Base-by-base conservation (phyloP, 441 rosid species). In the Gossypium schwendimanii region DNA sequence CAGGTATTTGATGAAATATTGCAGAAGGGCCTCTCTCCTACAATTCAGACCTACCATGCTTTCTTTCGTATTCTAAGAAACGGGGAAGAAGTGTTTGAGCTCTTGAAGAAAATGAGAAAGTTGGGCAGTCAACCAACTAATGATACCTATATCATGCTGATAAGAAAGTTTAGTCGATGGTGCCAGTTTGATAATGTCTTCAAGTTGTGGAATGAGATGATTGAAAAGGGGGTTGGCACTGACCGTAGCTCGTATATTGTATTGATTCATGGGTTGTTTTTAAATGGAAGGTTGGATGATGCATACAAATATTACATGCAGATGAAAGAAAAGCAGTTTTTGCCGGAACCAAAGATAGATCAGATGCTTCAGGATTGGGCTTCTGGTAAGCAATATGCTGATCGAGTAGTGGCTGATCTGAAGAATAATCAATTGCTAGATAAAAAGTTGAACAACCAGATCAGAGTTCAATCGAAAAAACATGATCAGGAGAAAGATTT, bases 101-200 rank as follows among this genome's bases (percentile, higher is more conserved):
- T 93, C 28, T 83, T 95, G 79, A 87, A 77, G 77, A 88, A 86
- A 66, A 91, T 95, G 97, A 86, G 84, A 62, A 80, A 84, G 65
- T 77, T 69, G 78, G 88, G 91, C 18, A 91, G 97, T 83, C 84
- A 74, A 9, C 97, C 97, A 55, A 80, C 79, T 49, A 84, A 76
- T 58, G 97, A 91, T 74, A 91, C 97, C 0, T 96, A 89, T 72
- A 86, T 90, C 76, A 88, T 91, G 96, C 68, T 91, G 84, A 90
- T 93, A 50, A 84, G 97, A 76, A 91, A 93, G 78, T 91, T 96
- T 70, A 89, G 92, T 79, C 79, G 94, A 71, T 90, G 98, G 94
- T 83, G 83, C 24, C 94, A 91, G 78, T 85, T 89, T 73, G 89
- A 87, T 57, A 81, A 80, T 78, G 90, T 89, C 63, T 82, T 75